phyloP scores from a whole-genome alignment of 345 rosid genomes.

The Isatis tinctoria region DNA sequence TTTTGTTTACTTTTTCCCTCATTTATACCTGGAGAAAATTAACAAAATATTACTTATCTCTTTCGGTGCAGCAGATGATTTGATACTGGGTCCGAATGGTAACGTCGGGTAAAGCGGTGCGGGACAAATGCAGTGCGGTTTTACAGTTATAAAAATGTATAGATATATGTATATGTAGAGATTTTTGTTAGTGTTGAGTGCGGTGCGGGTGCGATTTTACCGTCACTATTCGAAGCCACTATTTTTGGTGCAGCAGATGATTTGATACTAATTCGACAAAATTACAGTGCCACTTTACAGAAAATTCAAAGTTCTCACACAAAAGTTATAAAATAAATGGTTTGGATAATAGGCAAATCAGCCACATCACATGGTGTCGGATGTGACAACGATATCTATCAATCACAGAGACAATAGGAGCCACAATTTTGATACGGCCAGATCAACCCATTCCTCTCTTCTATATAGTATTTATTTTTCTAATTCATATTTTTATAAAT shows the following conservation, averaged over 20 bases:
- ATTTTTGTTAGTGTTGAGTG: too few species aligned
- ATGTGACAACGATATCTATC: conserved; percentile 18
- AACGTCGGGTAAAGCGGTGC: too few species aligned
- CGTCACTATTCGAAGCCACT: too few species aligned
- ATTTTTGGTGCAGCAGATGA: not conserved
- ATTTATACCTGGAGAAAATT: too few species aligned
- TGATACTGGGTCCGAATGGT: too few species aligned
- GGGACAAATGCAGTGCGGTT: too few species aligned
- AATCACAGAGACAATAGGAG: not conserved
- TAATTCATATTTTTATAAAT: not conserved
- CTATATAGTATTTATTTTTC: not conserved
- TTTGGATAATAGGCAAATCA: conserved; percentile 28
- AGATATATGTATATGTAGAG: too few species aligned
- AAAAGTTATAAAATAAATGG: not conserved
- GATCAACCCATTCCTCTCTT: conserved; percentile 16
- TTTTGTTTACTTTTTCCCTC: too few species aligned
- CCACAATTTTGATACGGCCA: conserved; percentile 33
- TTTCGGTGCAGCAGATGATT: too few species aligned
- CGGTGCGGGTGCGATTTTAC: too few species aligned
- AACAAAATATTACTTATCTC: too few species aligned
- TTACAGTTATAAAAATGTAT: too few species aligned
- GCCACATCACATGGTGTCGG: conserved; percentile 24
- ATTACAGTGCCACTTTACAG: not conserved
- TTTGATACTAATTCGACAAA: not conserved
- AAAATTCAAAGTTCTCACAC: not conserved